Evolutionary conservation across 2,329 filamentous ascomycete species (phyloP), one percentile per base, ranked within the genome.

Genomic region (Pseudopithomyces chartarum): DNA sequence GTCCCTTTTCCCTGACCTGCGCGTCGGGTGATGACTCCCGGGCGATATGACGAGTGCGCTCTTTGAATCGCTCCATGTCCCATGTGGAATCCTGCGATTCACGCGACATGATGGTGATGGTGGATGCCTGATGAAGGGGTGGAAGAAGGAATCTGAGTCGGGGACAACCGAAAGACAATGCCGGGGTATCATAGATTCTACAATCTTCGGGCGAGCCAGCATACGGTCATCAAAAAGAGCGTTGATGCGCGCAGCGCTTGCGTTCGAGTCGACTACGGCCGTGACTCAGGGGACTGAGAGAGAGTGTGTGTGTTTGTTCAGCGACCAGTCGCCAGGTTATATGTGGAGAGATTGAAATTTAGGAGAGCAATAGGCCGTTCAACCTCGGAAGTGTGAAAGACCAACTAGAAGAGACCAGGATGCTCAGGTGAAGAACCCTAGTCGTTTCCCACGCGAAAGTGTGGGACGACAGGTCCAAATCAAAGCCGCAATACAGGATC

Each of bases 361-460:
- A 8, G 11, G n/a, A 32, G 26, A 45, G 40, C 26, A n/a, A n/a
- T 43, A 11, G 5, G 15, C 20, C 19, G 15, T 13, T 32, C 45
- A 51, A 7, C 42, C n/a, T 39, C 26, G 32, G 32, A 46, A 15
- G 26, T 5, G 19, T 6, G 38, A 50, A 29, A 43, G 40, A 29
- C 38, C 13, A 36, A 42, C n/a, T 45, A 47, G 23, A 15, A 26
- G 22, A 23, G 51, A 45, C 43, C 44, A 49, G 55, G 26, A 29
- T 57, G 44, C 45, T n/a, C 42, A 47, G 40, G 38, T 48, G 56
- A 52, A 23, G 17, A 43, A 26, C 32, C 34, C 11, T 26, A 50
- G 44, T 29, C 43, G 33, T 48, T 56, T 40, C 48, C 48, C 42
- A 43, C 43, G 17, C 48, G 38, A 22, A 34, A 32, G 38, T 43